Conservation (phyloP, 1,284 basidiomycete genomes). For the Takashimella tepidaria region DNA sequence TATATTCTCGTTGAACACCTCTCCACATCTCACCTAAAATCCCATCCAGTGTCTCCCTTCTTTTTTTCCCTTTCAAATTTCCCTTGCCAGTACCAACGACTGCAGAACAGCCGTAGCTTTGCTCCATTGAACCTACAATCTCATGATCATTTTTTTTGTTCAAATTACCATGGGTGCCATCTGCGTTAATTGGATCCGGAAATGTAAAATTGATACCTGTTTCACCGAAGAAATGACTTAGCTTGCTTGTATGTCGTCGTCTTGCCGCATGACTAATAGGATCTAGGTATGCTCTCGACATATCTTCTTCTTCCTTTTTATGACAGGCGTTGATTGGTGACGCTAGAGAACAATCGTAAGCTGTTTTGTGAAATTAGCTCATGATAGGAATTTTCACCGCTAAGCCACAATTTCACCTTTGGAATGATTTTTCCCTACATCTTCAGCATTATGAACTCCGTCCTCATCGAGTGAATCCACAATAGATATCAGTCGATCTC, state of each 20-base stretch:
- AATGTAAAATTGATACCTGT: conserved; percentile 12
- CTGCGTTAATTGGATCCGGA: too few relatives aligned
- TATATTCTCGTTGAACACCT: conserved; percentile 22
- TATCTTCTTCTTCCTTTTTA: too few relatives aligned
- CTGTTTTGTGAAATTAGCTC: too few relatives aligned
- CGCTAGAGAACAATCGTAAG: too few relatives aligned
- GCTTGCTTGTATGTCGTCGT: conserved; percentile 22
- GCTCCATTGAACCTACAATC: background rate
- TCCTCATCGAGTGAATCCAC: conserved; percentile 25
- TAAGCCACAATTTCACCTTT: too few relatives aligned
- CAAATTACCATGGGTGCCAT: too few relatives aligned
- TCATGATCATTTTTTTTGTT: too few relatives aligned
- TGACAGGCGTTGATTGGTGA: too few relatives aligned
- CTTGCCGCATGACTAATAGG: conserved; percentile 1
- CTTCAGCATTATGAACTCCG: too few relatives aligned
- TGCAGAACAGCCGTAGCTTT: background rate
- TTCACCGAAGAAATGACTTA: conserved; percentile 32
- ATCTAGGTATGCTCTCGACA: too few relatives aligned
- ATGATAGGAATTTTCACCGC: too few relatives aligned
- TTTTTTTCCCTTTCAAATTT: conserved; percentile 4
- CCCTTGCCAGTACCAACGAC: background rate
- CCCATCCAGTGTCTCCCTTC: conserved; percentile 29
- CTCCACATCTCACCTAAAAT: conserved; percentile 35
- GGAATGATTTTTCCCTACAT: background rate
- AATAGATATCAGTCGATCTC: conserved; percentile 19